These are phyloP conservation scores for Cudoniella acicularis DNA, from an alignment of 495 filamentous ascomycete species.

Conservation along the genomic window DNA sequence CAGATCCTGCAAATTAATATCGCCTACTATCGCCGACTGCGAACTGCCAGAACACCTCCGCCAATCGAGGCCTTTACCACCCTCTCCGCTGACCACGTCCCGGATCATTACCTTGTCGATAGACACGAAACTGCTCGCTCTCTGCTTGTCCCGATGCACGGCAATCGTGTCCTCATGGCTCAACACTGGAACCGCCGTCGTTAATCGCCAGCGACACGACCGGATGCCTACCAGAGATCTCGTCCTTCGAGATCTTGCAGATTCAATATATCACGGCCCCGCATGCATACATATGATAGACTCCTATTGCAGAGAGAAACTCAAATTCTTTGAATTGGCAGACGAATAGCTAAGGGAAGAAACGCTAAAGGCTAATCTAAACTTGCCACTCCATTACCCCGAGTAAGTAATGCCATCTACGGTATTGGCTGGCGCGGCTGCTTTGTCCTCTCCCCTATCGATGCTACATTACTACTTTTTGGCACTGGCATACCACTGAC, in stretches of 20 bases:
- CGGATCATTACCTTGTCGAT: too few relatives aligned
- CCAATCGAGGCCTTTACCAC: neutral
- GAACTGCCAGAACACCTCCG: neutral
- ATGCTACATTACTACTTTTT: neutral
- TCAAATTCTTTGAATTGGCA: neutral
- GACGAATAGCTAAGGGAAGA: neutral
- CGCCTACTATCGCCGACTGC: too few relatives aligned
- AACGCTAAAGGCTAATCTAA: neutral
- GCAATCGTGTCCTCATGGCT: neutral
- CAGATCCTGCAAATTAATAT: neutral
- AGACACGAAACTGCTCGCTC: neutral
- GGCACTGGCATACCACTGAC: constrained; percentile 12
- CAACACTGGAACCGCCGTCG: too few relatives aligned
- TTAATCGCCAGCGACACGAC: too few relatives aligned
- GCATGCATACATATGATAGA: neutral
- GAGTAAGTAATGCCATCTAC: neutral
- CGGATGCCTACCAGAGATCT: neutral
- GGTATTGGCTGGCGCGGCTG: neutral
- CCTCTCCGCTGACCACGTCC: too few relatives aligned
- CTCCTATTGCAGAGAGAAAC: neutral
- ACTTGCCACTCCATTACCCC: neutral
- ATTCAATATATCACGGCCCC: neutral
- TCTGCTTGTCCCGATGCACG: neutral
- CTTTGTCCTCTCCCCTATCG: neutral
- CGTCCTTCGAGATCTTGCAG: neutral